Evolutionary conservation across 495 filamentous ascomycete species (phyloP).

Genomic region (Aspergillus kassunensis): DNA sequence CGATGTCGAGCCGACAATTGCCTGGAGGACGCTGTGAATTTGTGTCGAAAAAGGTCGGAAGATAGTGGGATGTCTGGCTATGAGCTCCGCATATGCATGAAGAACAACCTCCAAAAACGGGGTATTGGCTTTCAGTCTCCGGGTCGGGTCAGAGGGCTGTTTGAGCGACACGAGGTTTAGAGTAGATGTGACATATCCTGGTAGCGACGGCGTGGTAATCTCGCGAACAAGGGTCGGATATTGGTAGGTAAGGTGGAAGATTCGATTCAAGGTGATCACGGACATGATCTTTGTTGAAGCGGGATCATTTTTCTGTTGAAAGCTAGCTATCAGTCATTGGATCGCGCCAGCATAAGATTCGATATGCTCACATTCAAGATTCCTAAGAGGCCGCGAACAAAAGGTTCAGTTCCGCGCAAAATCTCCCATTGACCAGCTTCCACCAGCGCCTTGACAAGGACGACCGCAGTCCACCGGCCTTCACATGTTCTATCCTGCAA

Average conservation of each 20-base stretch:
- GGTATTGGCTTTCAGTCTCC: slow-evolving; percentile 39
- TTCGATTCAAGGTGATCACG: slow-evolving; percentile 71
- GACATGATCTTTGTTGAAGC: slow-evolving; percentile 66
- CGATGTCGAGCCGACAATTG: slow-evolving; percentile 35
- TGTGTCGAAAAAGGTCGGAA: slow-evolving; percentile 70
- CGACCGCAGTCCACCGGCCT: slow-evolving; percentile 71
- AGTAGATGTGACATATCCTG: slow-evolving; percentile 66
- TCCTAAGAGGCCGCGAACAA: slow-evolving; percentile 67
- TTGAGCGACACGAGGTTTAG: slow-evolving; percentile 59
- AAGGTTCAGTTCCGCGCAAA: slow-evolving; percentile 62
- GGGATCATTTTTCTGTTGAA: slow-evolving; percentile 64
- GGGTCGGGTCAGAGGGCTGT: slow-evolving; percentile 33
- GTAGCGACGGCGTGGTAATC: slow-evolving; percentile 78
- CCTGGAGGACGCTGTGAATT: slow-evolving; percentile 55
- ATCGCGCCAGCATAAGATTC: not conserved
- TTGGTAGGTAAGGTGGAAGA: slow-evolving; percentile 74
- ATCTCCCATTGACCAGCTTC: slow-evolving; percentile 79
- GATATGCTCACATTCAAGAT: slow-evolving; percentile 58
- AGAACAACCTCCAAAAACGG: slow-evolving; percentile 60
- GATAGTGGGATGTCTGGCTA: slow-evolving; percentile 73
- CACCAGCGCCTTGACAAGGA: slow-evolving; percentile 73
- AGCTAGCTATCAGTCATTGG: slow-evolving; percentile 6
- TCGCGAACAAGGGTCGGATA: slow-evolving; percentile 81
- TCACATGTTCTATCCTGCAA: slow-evolving; percentile 66
- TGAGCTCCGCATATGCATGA: slow-evolving; percentile 58